These are phyloP conservation scores for Oxyria digyna DNA, from an alignment of 148 eudicot genomes.

Conservation along the genomic window DNA sequence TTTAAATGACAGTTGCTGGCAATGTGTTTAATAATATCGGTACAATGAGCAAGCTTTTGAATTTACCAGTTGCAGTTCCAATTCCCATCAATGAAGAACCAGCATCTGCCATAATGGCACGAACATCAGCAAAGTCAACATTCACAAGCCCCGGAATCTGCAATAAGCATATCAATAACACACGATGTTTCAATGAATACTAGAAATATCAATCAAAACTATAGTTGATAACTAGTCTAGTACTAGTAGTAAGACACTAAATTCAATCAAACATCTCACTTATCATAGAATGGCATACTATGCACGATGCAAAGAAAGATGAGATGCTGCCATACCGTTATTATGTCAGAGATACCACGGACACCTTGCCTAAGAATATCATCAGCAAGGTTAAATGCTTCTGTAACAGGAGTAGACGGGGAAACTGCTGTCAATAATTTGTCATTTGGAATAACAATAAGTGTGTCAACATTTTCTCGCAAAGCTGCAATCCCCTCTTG, in stretches of 20 bases:
- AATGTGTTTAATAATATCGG: background rate
- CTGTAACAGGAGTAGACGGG: constrained; percentile 93
- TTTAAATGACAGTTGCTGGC: background rate
- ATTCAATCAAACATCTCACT: background rate
- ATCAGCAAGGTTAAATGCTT: constrained; percentile 97
- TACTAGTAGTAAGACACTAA: background rate
- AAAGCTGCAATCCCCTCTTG: constrained; percentile 98
- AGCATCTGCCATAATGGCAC: constrained; percentile 97
- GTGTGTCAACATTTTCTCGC: constrained; percentile 93
- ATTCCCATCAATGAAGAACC: constrained; percentile 98
- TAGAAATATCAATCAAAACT: background rate
- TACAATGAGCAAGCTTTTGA: background rate
- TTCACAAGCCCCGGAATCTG: constrained; percentile 96
- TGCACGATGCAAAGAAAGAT: background rate
- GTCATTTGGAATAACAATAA: constrained; percentile 96
- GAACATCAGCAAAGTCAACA: constrained; percentile 98
- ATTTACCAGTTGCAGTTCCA: constrained; percentile 95
- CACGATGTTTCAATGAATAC: background rate
- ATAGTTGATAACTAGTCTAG: background rate
- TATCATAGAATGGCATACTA: background rate
- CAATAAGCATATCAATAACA: constrained; percentile 8
- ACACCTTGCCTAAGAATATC: constrained; percentile 98
- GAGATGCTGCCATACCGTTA: constrained; percentile 44
- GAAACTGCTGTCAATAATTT: constrained; percentile 91
- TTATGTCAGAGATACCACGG: constrained; percentile 96